Evolutionary conservation across 1,139 yeast genomes (phyloP), one percentile per base, ranked within the genome.

Genomic region (Kodamaea arcana): DNA sequence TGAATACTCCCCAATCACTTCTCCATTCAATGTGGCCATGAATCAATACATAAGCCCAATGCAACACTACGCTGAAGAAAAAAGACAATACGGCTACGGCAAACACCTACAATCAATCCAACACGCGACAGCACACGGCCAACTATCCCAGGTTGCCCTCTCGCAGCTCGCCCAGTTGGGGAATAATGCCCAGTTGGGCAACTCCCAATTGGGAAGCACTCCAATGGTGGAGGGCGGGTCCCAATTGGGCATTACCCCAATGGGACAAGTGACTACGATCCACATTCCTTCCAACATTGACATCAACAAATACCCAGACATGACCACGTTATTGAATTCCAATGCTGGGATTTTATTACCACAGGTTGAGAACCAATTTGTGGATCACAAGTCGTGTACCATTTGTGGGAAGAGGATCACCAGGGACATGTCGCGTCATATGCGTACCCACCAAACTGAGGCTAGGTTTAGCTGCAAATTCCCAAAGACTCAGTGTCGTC

Each of bases 401-500:
- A 59, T 76, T n/a, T 80, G 87, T 55, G 72, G 75, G 15, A 76
- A 75, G 45, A 56, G 65, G 36, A 77, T 80, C 37, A 65, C 75
- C 12, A 62, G 87, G 41, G 87, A 80, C 51, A 66, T 80, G 67
- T 69, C 81, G 1, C 60, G 87, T 30, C 87, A 80, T 48, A 60
- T 77, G 65, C 57, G 86, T 38, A 80, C 82, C 1, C 87, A 80
- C 53, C 80, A 77, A 48, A 57, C 63, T 11, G 72, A 70, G 13
- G 68, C 81, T 3, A 58, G 86, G 34, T 80, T 80, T 50, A 65
- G 58, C 27, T 80, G 87, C 51, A 67, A 76, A 17, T 80, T 69
- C 47, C 83, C 85, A 15, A 62, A 72, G 36, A 61, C 60, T 14
- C 60, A 61, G 35, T 80, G 87, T 51, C 62, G 71, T 10, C 86